Conservation (phyloP, 306 rosid genomes). For the Malus sieversii region DNA sequence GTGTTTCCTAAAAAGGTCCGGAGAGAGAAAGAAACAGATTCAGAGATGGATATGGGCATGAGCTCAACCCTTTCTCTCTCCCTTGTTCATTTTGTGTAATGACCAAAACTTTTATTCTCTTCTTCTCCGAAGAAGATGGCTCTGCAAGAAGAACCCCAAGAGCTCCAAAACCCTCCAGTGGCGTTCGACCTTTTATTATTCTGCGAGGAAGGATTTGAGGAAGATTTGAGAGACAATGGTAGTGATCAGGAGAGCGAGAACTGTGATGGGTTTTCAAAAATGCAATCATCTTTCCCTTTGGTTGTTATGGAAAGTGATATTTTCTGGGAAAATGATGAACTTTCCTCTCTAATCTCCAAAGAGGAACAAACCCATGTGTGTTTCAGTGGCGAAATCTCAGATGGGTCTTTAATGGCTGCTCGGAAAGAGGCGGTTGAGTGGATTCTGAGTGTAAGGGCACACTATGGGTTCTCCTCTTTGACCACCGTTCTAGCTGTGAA, state of each 20-base stretch:
- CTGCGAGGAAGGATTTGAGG: slow-evolving; percentile 51
- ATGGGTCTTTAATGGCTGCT: slow-evolving; percentile 37
- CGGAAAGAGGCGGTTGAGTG: slow-evolving; percentile 60
- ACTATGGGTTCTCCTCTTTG: slow-evolving; percentile 61
- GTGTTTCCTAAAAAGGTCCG: slow-evolving; percentile 8
- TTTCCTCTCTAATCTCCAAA: slow-evolving; percentile 53
- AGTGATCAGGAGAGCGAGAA: slow-evolving; percentile 20
- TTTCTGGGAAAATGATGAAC: slow-evolving; percentile 62
- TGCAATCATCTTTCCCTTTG: slow-evolving; percentile 34
- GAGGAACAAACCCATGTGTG: slow-evolving; percentile 45
- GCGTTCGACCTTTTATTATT: slow-evolving; percentile 55
- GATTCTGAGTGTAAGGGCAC: slow-evolving; percentile 54
- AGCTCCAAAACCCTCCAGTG: slow-evolving; percentile 35
- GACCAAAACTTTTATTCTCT: slow-evolving; percentile 24
- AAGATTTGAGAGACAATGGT: slow-evolving; percentile 27
- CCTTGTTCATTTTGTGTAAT: slow-evolving; percentile 12
- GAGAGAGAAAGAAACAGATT: slow-evolving; percentile 29
- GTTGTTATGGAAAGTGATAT: slow-evolving; percentile 41
- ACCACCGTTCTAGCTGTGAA: slow-evolving; percentile 74
- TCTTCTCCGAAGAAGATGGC: slow-evolving; percentile 60
- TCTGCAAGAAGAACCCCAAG: slow-evolving; percentile 31
- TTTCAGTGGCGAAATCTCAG: slow-evolving; percentile 15
- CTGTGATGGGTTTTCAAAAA: slow-evolving; percentile 16
- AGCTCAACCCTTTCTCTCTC: slow-evolving; percentile 8
- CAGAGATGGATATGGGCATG: slow-evolving; percentile 38